phyloP scores from a whole-genome alignment of 805 yeast species.

The Brettanomyces bruxellensis region DNA sequence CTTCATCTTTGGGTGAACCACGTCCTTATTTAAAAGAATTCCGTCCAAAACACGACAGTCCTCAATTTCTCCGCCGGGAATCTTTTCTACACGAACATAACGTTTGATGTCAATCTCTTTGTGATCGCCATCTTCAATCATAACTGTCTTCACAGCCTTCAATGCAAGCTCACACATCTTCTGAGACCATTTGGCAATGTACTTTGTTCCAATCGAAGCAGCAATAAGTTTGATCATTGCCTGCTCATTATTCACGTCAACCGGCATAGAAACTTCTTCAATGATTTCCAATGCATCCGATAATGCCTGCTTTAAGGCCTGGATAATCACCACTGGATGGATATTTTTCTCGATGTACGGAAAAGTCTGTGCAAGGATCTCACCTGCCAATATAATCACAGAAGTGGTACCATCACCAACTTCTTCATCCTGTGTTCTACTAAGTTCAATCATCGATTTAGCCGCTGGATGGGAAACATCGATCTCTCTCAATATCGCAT shows the following conservation, averaged over 20 bases:
- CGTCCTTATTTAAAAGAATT: constrained; percentile 88
- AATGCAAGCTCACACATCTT: constrained; percentile 86
- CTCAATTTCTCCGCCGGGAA: constrained; percentile 96
- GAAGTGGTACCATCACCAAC: constrained; percentile 89
- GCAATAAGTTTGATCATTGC: constrained; percentile 82
- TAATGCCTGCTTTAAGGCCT: constrained; percentile 85
- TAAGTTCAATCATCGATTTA: constrained; percentile 92
- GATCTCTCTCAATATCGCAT: constrained; percentile 93
- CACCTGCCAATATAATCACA: constrained; percentile 95
- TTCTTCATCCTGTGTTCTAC: constrained; percentile 97
- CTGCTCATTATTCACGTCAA: constrained; percentile 73
- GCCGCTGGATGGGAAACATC: constrained; percentile 99
- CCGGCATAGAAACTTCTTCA: constrained; percentile 72
- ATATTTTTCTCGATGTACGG: constrained; percentile 92
- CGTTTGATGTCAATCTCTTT: constrained; percentile 89
- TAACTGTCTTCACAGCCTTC: constrained; percentile 79
- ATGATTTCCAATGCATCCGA: constrained; percentile 85
- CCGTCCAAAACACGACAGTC: constrained; percentile 87
- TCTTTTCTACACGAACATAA: constrained; percentile 87
- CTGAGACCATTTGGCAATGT: constrained; percentile 82
- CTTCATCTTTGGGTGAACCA: constrained; percentile 98
- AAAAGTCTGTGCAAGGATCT: constrained; percentile 87
- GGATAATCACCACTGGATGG: constrained; percentile 94
- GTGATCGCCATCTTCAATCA: constrained; percentile 48
- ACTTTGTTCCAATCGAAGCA: constrained; percentile 94